Conservation (phyloP, 192 early-diverging fungal genomes). For the Gryganskiella cystojenkinii region DNA sequence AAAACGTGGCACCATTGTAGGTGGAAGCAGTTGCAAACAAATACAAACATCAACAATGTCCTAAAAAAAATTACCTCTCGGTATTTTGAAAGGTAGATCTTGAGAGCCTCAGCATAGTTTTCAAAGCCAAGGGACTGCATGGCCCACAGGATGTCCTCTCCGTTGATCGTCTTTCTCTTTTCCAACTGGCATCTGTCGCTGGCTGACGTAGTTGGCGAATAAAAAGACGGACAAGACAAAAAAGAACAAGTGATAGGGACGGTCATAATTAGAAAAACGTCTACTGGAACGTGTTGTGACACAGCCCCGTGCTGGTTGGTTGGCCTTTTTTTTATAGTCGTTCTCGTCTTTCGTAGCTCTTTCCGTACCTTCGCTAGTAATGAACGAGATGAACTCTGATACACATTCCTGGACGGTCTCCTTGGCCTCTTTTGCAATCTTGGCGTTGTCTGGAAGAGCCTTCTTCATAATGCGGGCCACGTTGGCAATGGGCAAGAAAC, state of each 20-base stretch:
- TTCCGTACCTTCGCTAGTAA: conserved; percentile 95
- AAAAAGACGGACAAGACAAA: background rate
- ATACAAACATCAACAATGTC: background rate
- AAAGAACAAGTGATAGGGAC: background rate
- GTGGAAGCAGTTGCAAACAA: background rate
- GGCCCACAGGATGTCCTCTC: conserved; percentile 98
- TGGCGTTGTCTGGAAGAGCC: conserved; percentile 95
- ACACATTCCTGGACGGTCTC: conserved; percentile 97
- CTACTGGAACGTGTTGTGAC: no score
- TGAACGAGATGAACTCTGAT: conserved; percentile 98
- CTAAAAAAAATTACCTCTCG: conserved; percentile 73
- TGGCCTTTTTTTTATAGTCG: no score
- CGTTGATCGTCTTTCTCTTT: conserved; percentile 98
- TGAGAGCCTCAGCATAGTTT: conserved; percentile 91
- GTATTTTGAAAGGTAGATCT: conserved; percentile 90
- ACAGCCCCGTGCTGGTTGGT: no score
- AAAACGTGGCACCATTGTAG: background rate
- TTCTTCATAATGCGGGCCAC: conserved; percentile 98
- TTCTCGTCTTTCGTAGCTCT: no score
- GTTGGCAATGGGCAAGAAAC: conserved; percentile 95
- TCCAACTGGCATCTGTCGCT: conserved; percentile 94
- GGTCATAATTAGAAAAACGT: no score
- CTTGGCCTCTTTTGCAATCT: conserved; percentile 99
- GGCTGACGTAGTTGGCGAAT: conserved; percentile 59
- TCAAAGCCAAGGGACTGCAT: conserved; percentile 99